Evolutionary conservation across 768 basidiomycete genomes (phyloP).

Genomic region (Mycena pura): DNA sequence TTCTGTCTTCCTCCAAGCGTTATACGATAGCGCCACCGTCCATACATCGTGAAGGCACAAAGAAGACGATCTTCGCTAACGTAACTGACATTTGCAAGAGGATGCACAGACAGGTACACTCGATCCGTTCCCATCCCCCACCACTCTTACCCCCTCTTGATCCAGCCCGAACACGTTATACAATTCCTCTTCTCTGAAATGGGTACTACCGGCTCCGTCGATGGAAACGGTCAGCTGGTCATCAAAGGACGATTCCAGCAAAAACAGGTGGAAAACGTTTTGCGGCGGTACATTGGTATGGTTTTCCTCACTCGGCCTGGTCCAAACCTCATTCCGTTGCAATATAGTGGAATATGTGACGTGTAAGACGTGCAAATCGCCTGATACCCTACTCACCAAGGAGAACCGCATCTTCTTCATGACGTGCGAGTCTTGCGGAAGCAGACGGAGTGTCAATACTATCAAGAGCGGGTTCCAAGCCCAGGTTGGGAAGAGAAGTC

Average conservation of each 20-base stretch:
- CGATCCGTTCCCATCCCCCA: neutral
- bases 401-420: slow-evolving; percentile 99
- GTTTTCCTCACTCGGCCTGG: slow-evolving; percentile 17
- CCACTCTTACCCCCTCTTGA: neutral
- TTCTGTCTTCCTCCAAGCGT: slow-evolving; percentile 85
- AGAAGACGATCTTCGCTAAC: slow-evolving; percentile 97
- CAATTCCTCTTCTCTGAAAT: slow-evolving; percentile 97
- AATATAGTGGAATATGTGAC: slow-evolving; percentile 94
- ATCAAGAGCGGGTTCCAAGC: slow-evolving; percentile 99
- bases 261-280: slow-evolving; percentile 96
- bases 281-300: slow-evolving; percentile 95
- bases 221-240: slow-evolving; percentile 88
- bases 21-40: slow-evolving; percentile 98
- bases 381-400: slow-evolving; percentile 94
- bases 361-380: slow-evolving; percentile 99
- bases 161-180: slow-evolving; percentile 94
- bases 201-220: slow-evolving; percentile 96
- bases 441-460: slow-evolving; percentile 88
- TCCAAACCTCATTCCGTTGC: neutral
- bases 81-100: slow-evolving; percentile 96
- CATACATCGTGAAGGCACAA: slow-evolving; percentile 94
- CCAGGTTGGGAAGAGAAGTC: slow-evolving; percentile 88
- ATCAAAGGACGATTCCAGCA: slow-evolving; percentile 99
- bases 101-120: slow-evolving; percentile 84
- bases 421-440: slow-evolving; percentile 91